A percentile compares a stretch with the other conserved stretches of the same genome.
Conservation (phyloP, 106 monocot species). For the Dactylorhiza incarnata region DNA sequence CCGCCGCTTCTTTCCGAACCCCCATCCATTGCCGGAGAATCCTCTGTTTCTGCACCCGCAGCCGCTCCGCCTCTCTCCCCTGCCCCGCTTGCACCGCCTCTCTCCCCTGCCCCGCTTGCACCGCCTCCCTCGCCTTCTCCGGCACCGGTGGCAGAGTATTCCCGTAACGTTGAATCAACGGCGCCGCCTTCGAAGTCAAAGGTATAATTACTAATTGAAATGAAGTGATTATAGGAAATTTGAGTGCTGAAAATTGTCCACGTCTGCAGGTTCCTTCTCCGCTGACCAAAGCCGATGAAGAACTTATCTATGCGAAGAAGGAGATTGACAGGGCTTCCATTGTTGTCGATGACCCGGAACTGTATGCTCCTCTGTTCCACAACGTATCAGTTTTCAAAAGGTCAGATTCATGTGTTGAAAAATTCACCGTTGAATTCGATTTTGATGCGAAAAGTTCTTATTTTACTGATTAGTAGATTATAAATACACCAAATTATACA, state of each 20-base stretch:
- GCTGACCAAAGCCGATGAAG: conserved; percentile 19
- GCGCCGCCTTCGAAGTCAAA: neutral
- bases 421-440: no score
- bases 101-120: neutral
- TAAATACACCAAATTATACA: no score
- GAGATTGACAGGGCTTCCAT: conserved; percentile 25
- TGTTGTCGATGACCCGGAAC: conserved; percentile 29
- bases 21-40: neutral
- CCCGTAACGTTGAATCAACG: neutral
- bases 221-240: neutral
- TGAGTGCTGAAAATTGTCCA: neutral
- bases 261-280: conserved; percentile 14
- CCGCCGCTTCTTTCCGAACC: neutral
- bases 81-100: no score
- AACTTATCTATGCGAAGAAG: conserved; percentile 40
- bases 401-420: conserved; percentile 11
- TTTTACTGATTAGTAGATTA: no score
- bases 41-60: no score
- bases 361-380: conserved; percentile 35
- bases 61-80: no score
- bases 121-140: no score
- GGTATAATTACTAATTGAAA: neutral
- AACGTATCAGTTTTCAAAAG: conserved; percentile 44
- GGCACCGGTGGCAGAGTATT: neutral
- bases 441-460: no score